Conservation (phyloP, 148 eudicot species). For the Camellia lanceoleosa region DNA sequence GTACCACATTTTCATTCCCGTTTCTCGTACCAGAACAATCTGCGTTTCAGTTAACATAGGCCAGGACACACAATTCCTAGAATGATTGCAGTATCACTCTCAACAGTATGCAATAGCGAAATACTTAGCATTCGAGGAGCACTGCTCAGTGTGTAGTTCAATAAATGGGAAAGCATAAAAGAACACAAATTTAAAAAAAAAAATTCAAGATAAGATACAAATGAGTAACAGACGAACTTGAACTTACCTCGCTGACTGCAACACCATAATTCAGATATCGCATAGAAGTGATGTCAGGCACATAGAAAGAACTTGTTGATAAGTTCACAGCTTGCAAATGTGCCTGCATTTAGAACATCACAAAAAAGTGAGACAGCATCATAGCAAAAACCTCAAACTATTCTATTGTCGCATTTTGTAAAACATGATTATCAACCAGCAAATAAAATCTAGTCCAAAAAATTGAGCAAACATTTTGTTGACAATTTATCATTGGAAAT, state of each 20-base stretch:
- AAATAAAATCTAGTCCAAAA: background rate
- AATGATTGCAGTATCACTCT: background rate
- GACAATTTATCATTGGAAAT: background rate
- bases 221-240: background rate
- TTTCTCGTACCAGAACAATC: too few relatives aligned
- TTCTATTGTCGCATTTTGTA: background rate
- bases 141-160: background rate
- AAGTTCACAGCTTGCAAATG: constrained; percentile 49
- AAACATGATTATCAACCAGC: background rate
- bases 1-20: too few relatives aligned
- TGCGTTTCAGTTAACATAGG: too few relatives aligned
- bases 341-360: constrained; percentile 50
- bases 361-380: background rate
- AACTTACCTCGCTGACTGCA: constrained; percentile 84
- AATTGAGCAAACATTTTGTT: background rate
- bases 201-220: background rate
- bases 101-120: background rate
- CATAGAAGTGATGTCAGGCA: constrained; percentile 56
- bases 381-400: background rate
- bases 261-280: constrained; percentile 82
- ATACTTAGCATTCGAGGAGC: background rate
- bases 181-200: background rate
- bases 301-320: constrained; percentile 60
- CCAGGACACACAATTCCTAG: too few relatives aligned
- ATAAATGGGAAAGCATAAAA: background rate